Evolutionary conservation across 345 rosid species (phyloP).

Genomic region (Cardiospermum halicacabum): DNA sequence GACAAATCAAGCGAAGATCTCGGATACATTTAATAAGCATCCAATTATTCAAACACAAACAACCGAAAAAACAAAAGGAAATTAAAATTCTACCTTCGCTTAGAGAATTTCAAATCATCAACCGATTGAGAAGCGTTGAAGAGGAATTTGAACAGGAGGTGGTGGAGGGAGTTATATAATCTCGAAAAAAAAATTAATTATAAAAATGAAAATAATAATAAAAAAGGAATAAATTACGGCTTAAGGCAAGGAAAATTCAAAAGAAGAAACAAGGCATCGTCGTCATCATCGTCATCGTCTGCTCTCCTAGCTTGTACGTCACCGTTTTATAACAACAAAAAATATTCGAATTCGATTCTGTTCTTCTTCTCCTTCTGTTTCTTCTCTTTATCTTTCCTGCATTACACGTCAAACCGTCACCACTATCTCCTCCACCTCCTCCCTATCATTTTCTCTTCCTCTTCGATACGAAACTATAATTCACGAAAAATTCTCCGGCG

Average conservation of each 20-base stretch:
- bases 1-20: conserved; percentile 13
- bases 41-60: conserved; percentile 10
- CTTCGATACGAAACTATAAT: not conserved
- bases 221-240: conserved; percentile 48
- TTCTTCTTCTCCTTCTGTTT: not conserved
- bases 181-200: not conserved
- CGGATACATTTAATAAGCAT: conserved; percentile 11
- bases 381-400: conserved; percentile 34
- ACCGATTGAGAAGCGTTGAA: not conserved
- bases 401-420: conserved; percentile 50
- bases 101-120: not conserved
- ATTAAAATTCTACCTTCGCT: conserved; percentile 10
- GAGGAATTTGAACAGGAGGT: conserved; percentile 10
- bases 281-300: conserved; percentile 8
- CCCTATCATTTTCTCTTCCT: not conserved
- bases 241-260: conserved; percentile 37
- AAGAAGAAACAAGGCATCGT: conserved; percentile 35
- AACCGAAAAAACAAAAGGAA: not conserved
- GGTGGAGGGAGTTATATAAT: conserved; percentile 17
- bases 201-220: not conserved
- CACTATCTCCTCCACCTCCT: conserved; percentile 13
- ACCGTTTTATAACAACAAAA: not conserved
- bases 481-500: conserved; percentile 34
- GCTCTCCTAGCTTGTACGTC: conserved; percentile 36
- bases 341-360: not conserved